Conservation (phyloP, 2,329 filamentous ascomycete species). For the Botrytis aclada region DNA sequence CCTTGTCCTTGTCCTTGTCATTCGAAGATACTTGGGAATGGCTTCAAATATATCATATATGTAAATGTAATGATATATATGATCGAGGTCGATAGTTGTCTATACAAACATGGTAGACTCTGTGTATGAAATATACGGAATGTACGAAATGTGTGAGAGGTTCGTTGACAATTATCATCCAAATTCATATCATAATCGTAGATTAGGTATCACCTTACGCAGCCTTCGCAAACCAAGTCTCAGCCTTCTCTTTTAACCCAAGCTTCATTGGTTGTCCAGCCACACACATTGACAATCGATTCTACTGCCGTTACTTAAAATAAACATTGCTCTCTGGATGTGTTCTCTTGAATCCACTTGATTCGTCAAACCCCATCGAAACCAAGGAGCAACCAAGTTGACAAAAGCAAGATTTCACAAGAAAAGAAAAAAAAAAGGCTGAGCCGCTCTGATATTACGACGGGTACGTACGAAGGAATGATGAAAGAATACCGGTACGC, state of each 20-base stretch:
- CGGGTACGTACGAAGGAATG: not conserved
- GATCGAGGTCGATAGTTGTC: too few relatives aligned
- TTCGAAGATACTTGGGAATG: not conserved
- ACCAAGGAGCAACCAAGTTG: not conserved
- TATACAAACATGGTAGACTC: too few relatives aligned
- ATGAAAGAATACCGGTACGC: slow-evolving; percentile 10
- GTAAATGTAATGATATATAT: too few relatives aligned
- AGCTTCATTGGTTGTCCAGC: not conserved
- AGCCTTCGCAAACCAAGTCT: not conserved
- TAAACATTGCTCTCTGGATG: not conserved
- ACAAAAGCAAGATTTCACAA: not conserved
- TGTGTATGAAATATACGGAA: too few relatives aligned
- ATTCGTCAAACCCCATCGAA: not conserved
- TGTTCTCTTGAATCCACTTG: not conserved
- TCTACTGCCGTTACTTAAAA: not conserved
- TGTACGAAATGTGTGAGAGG: too few relatives aligned
- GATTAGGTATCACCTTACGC: not conserved
- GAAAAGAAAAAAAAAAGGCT: not conserved
- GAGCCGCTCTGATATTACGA: not conserved
- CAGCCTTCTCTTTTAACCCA: not conserved
- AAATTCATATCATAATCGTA: too few relatives aligned
- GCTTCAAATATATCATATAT: not conserved
- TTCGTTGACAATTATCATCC: too few relatives aligned
- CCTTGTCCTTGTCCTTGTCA: not conserved
- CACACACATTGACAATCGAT: not conserved